phyloP scores from a whole-genome alignment of 495 filamentous ascomycete species.

The Durotheca rogersii region DNA sequence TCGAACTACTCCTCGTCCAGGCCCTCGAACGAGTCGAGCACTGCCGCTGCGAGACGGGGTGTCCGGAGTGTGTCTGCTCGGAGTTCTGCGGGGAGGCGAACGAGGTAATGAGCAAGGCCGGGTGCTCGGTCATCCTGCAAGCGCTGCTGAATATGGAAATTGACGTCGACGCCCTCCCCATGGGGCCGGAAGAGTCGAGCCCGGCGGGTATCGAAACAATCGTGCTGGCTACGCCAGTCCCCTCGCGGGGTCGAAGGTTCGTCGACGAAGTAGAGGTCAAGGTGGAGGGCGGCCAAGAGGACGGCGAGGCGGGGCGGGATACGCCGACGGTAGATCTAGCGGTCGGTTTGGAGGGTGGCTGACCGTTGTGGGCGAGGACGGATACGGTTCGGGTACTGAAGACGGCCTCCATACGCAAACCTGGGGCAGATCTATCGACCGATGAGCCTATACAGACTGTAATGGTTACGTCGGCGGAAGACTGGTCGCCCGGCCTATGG shows the following conservation, averaged over 20 bases:
- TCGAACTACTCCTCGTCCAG: slow-evolving; percentile 73
- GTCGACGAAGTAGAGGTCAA: slow-evolving; percentile 24
- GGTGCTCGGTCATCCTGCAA: slow-evolving; percentile 75
- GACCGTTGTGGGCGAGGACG: too few species aligned
- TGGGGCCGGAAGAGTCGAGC: slow-evolving; percentile 69
- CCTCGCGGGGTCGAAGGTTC: slow-evolving; percentile 22
- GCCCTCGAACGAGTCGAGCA: slow-evolving; percentile 74
- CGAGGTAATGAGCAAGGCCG: slow-evolving; percentile 90
- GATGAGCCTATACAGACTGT: too few species aligned
- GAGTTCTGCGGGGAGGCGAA: slow-evolving; percentile 87
- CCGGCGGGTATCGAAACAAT: slow-evolving; percentile 83
- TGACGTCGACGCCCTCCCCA: slow-evolving; percentile 73
- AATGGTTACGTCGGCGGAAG: too few species aligned
- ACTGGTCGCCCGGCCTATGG: too few species aligned
- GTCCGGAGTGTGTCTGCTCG: slow-evolving; percentile 81
- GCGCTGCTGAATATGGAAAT: slow-evolving; percentile 73
- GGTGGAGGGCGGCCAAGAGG: slow-evolving; percentile 23
- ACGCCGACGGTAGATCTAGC: too few species aligned
- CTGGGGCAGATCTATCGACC: too few species aligned
- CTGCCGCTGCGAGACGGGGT: slow-evolving; percentile 73
- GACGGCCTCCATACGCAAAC: too few species aligned
- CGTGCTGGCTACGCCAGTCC: slow-evolving; percentile 66
- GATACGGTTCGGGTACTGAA: too few species aligned
- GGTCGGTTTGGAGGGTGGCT: too few species aligned
- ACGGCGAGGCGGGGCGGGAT: too few species aligned